Percentiles rank a stretch among this genome's conserved stretches.
phyloP scores from a whole-genome alignment of 2,329 filamentous ascomycete genomes.

The Talaromyces sp. region DNA sequence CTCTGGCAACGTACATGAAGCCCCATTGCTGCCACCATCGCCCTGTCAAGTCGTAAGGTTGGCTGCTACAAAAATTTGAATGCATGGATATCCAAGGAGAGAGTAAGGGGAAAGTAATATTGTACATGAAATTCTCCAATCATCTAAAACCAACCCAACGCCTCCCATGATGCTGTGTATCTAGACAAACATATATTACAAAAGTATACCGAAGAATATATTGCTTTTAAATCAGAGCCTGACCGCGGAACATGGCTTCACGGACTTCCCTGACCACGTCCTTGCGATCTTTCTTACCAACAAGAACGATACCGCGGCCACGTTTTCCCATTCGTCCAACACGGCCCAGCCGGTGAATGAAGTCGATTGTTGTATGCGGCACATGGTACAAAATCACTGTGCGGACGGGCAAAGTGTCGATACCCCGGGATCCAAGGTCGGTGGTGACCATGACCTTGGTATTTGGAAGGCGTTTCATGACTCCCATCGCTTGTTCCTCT shows the following conservation, averaged over 20 bases:
- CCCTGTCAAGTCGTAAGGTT: too few species aligned
- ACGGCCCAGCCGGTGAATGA: slow-evolving; percentile 90
- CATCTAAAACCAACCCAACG: slow-evolving; percentile 5
- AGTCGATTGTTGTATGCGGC: slow-evolving; percentile 96
- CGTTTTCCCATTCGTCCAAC: slow-evolving; percentile 89
- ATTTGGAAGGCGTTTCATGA: slow-evolving; percentile 20
- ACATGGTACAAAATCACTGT: slow-evolving; percentile 95
- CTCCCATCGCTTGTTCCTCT: slow-evolving; percentile 25
- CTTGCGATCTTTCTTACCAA: slow-evolving; percentile 82
- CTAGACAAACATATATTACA: neutral
- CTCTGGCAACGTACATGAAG: too few species aligned
- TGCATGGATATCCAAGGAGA: neutral
- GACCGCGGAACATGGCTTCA: slow-evolving; percentile 80
- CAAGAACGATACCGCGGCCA: slow-evolving; percentile 83
- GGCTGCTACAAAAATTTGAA: neutral
- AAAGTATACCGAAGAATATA: slow-evolving; percentile 8
- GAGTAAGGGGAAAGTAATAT: neutral
- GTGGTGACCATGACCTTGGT: slow-evolving; percentile 93
- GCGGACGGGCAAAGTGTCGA: slow-evolving; percentile 86
- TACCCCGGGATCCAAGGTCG: slow-evolving; percentile 85
- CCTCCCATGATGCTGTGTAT: slow-evolving; percentile 9
- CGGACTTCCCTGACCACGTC: slow-evolving; percentile 90
- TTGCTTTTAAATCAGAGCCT: slow-evolving; percentile 63
- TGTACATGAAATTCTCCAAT: neutral
- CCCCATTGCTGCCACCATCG: too few species aligned